Base-by-base conservation (phyloP, 192 early-diverging fungal species). In the Gigaspora rosea region DNA sequence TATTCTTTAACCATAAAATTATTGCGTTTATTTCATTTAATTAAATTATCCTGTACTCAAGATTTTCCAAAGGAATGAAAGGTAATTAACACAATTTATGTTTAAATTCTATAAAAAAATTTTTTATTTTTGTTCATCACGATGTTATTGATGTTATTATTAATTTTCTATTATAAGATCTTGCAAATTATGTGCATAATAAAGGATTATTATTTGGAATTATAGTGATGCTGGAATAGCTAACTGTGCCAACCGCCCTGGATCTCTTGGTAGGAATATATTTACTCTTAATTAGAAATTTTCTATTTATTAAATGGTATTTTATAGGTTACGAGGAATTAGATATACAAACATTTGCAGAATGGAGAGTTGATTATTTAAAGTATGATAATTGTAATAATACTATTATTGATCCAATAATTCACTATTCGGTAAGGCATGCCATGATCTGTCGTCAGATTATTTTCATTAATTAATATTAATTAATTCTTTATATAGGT, bases 361-460 rank as follows among this genome's bases (percentile, higher is more conserved):
- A 51, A 7, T 90, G 88, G 90, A 85, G 78, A 27, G 80, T 91
- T 27, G 90, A 91, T 79, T 90, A 85, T 79, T 75, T 90, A 15
- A 91, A 91, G 70, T 82, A 88, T 59, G 90, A 91, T 61, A 90
- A 89, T 54, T 91, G 90, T 74, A 80, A 81, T 57, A 76, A 83
- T 59, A 58, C 86, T 75, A 75, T 83, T 70, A 36, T 63, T 73
- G 54, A 66, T 73, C n/a, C 71, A 66, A 13, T 54, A 70, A 1
- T 80, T 73, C 46, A 81, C 78, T 16, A 87, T 87, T 1, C 72
- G 2, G 78, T 83, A 51, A 82, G 73, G n/a, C n/a, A n/a, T n/a
- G n/a, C 73, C 58, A 75, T 8, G 8, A 36, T 15, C 36, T 36
- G 16, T 4, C 36, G 8, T 18, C 12, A 35, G 4, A 16, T 18